phyloP scores from a whole-genome alignment of 1,284 basidiomycete genomes.

The Cronartium quercuum region DNA sequence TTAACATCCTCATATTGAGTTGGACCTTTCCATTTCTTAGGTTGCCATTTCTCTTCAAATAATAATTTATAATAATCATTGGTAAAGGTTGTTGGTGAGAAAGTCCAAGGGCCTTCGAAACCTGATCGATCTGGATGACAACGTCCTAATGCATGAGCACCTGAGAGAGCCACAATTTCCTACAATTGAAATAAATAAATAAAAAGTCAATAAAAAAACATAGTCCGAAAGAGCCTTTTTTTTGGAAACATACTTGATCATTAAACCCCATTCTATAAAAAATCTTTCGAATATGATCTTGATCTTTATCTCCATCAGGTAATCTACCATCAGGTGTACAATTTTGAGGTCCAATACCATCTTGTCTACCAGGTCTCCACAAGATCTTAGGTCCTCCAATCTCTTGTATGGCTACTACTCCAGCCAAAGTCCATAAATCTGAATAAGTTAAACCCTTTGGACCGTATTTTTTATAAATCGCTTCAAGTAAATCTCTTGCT shows the following conservation, averaged over 20 bases:
- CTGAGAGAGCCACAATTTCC: conserved; percentile 71
- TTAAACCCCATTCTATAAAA: conserved; percentile 60
- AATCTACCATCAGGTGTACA: conserved; percentile 86
- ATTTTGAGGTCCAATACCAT: conserved; percentile 46
- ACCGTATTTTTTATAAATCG: conserved; percentile 44
- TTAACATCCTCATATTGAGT: conserved; percentile 77
- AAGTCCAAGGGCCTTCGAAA: conserved; percentile 85
- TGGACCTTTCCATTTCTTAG: conserved; percentile 54
- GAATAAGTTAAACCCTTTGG: conserved; percentile 43
- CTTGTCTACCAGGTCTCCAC: conserved; percentile 51
- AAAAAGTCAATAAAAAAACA: neutral
- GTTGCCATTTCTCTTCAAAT: conserved; percentile 68
- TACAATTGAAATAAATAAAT: neutral
- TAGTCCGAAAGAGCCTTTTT: neutral
- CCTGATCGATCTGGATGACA: conserved; percentile 65
- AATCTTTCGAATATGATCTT: conserved; percentile 72
- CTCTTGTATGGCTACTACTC: conserved; percentile 62
- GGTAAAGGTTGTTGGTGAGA: conserved; percentile 70
- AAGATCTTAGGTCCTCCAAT: conserved; percentile 46
- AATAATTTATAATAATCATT: conserved; percentile 88
- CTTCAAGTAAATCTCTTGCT: conserved; percentile 43
- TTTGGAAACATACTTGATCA: conserved; percentile 60
- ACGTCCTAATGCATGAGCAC: conserved; percentile 90
- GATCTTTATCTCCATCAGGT: conserved; percentile 78
- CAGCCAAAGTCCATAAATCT: conserved; percentile 50